Evolutionary conservation across 2,329 filamentous ascomycete species (phyloP).

Genomic region (Nigrospora osmanthi): DNA sequence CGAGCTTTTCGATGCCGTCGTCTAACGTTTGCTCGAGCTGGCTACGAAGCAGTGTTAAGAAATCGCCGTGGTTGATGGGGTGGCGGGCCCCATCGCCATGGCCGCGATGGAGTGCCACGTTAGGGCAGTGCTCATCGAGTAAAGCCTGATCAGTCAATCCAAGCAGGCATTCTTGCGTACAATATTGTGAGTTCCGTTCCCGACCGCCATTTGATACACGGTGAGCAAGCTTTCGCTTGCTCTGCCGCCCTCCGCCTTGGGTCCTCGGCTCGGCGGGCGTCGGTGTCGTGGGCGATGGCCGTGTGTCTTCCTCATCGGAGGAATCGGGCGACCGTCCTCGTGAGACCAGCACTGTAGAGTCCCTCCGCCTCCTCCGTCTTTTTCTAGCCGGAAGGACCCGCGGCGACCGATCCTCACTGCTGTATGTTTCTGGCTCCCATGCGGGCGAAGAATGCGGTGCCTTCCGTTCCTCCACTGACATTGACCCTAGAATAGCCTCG

Average conservation of each 20-base stretch:
- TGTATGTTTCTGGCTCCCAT: slow-evolving; percentile 11
- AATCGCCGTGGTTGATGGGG: slow-evolving; percentile 17
- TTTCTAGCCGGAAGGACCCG: not conserved
- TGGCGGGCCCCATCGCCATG: slow-evolving; percentile 10
- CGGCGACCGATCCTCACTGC: slow-evolving; percentile 10
- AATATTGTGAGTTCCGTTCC: slow-evolving; percentile 18
- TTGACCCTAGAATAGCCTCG: slow-evolving; percentile 11
- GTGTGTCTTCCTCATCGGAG: slow-evolving; percentile 7
- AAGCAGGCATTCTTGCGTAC: slow-evolving; percentile 29
- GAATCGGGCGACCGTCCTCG: not conserved
- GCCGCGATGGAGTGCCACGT: slow-evolving; percentile 22
- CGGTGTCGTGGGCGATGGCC: slow-evolving; percentile 3
- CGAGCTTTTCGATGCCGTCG: slow-evolving; percentile 18
- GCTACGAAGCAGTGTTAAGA: slow-evolving; percentile 19
- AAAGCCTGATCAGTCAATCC: slow-evolving; percentile 20
- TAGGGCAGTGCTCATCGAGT: slow-evolving; percentile 29
- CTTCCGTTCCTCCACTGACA: slow-evolving; percentile 9
- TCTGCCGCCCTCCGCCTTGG: slow-evolving; percentile 7
- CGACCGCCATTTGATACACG: not conserved
- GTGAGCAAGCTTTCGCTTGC: slow-evolving; percentile 9
- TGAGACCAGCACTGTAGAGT: not conserved
- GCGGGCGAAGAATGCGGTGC: slow-evolving; percentile 5
- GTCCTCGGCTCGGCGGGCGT: slow-evolving; percentile 6
- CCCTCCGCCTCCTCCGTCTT: not conserved
- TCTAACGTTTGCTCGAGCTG: slow-evolving; percentile 22